These are phyloP conservation scores for Solanum raphanifolium DNA, from an alignment of 257 asterid species.

Conservation along the genomic window DNA sequence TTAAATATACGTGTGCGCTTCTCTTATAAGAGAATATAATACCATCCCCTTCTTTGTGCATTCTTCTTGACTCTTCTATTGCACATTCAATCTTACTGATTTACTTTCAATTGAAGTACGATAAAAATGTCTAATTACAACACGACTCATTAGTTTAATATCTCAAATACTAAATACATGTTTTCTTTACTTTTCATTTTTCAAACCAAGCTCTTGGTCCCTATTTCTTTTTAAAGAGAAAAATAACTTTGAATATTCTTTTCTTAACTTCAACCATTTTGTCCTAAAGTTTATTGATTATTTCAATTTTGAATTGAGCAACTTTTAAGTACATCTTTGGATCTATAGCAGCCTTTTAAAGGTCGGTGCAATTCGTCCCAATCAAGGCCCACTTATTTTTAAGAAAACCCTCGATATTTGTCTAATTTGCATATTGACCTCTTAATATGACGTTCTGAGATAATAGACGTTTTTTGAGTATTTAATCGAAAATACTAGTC, in stretches of 20 bases:
- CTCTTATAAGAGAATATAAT: neutral
- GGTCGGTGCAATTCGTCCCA: constrained; percentile 36
- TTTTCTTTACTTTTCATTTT: neutral
- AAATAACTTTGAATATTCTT: neutral
- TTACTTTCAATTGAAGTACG: neutral
- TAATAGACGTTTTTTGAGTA: neutral
- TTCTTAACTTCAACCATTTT: neutral
- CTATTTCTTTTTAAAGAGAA: neutral
- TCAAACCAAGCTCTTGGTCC: neutral
- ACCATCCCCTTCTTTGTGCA: neutral
- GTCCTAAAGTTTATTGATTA: neutral
- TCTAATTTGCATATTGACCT: neutral
- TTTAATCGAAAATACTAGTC: neutral
- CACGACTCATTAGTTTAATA: neutral
- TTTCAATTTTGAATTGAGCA: neutral
- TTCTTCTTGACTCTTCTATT: neutral
- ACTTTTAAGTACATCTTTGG: neutral
- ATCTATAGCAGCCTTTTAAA: constrained; percentile 21
- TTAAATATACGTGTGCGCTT: neutral
- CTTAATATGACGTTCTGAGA: neutral
- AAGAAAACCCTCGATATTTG: neutral
- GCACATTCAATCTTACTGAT: neutral
- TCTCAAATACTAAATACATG: neutral
- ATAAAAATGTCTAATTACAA: neutral
- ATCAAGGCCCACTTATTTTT: constrained; percentile 30